phyloP scores from a whole-genome alignment of 192 early-diverging fungal species.

The Coemansia umbellata region DNA sequence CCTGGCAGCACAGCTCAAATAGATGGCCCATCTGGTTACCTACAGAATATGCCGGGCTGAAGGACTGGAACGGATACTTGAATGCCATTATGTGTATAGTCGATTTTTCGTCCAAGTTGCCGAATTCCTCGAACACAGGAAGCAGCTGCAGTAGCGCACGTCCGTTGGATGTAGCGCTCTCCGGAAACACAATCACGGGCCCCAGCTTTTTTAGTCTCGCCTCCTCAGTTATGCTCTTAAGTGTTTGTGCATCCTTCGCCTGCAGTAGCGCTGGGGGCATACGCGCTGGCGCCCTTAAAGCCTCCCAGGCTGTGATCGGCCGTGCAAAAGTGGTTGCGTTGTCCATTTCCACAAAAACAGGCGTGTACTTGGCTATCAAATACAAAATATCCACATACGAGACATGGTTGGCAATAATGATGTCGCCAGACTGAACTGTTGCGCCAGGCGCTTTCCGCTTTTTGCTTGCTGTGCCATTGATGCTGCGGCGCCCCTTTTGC shows the following conservation, averaged over 20 bases:
- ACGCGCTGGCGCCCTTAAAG: constrained; percentile 21
- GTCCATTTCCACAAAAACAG: constrained; percentile 51
- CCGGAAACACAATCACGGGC: constrained; percentile 45
- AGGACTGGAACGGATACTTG: constrained; percentile 31
- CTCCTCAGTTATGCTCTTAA: constrained; percentile 26
- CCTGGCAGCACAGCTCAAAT: constrained; percentile 58
- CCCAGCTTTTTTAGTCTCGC: constrained; percentile 16
- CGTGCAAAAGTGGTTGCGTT: constrained; percentile 28
- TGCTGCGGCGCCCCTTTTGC: constrained; percentile 57
- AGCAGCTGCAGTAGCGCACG: constrained; percentile 73
- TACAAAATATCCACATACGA: constrained; percentile 85
- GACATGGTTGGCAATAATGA: constrained; percentile 76
- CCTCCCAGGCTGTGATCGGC: constrained; percentile 25
- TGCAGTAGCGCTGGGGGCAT: constrained; percentile 34
- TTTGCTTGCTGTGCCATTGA: background rate
- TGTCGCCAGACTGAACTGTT: constrained; percentile 58
- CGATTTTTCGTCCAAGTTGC: constrained; percentile 56
- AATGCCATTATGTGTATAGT: constrained; percentile 55
- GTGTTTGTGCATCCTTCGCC: constrained; percentile 24
- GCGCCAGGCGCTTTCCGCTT: too few relatives aligned
- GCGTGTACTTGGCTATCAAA: constrained; percentile 59
- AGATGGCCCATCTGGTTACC: constrained; percentile 56
- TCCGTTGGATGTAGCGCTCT: constrained; percentile 81
- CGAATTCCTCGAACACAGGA: constrained; percentile 63
- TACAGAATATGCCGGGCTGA: constrained; percentile 48